phyloP scores from a whole-genome alignment of 73 alveolate genomes.

The Paramecium sonneborni region DNA sequence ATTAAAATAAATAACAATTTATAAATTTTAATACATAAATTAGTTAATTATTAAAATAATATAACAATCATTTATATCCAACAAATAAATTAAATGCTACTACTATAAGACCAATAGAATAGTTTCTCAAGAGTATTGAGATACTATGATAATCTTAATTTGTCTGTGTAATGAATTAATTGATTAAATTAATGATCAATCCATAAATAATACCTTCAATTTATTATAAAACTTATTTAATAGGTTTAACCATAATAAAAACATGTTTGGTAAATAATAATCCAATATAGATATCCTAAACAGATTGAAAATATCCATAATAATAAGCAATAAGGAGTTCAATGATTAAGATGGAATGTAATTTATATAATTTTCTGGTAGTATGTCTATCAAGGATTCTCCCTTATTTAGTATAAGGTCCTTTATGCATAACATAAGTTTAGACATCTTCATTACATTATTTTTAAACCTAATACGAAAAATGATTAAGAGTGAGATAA shows the following conservation, averaged over 20 bases:
- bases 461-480: not conserved
- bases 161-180: not conserved
- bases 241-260: not conserved
- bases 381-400: constrained; percentile 14
- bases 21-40: not conserved
- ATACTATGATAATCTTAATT: not conserved
- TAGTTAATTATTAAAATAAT: not conserved
- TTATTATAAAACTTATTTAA: not conserved
- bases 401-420: not conserved
- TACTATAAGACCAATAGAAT: not conserved
- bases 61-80: not conserved
- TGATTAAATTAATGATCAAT: not conserved
- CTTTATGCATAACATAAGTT: not conserved
- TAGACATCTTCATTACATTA: not conserved
- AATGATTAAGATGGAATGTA: not conserved
- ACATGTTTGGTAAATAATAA: constrained; percentile 8
- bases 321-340: not conserved
- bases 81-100: constrained; percentile 6
- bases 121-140: not conserved
- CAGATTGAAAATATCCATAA: not conserved
- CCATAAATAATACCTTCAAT: constrained; percentile 43
- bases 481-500: not conserved
- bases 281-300: not conserved
- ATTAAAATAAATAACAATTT: not conserved
- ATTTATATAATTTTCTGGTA: not conserved